These are phyloP conservation scores for Potentilla sterilis DNA, from an alignment of 306 rosid genomes.

Conservation along the genomic window DNA sequence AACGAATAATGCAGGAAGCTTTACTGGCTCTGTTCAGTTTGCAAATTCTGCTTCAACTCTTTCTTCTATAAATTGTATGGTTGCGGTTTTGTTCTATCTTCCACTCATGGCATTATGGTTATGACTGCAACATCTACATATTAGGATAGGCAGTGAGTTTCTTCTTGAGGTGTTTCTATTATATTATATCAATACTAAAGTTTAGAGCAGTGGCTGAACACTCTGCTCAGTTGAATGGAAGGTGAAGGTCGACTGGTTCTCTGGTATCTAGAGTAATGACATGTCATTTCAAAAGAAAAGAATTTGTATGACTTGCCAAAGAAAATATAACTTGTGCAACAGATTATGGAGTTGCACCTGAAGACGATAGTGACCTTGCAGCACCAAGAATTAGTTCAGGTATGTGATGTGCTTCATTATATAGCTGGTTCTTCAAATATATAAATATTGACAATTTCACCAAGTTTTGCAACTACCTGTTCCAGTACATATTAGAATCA, in stretches of 20 bases:
- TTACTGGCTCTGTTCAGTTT: conserved; percentile 88
- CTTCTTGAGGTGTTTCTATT: conserved; percentile 37
- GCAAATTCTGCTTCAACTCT: conserved; percentile 51
- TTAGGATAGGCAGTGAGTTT: conserved; percentile 33
- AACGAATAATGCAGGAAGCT: conserved; percentile 64
- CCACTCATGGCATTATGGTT: conserved; percentile 41
- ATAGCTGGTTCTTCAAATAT: conserved; percentile 23
- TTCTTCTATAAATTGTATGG: conserved; percentile 34
- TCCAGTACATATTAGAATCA: neutral
- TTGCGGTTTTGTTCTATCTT: conserved; percentile 40
- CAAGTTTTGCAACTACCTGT: neutral
- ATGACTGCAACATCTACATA: conserved; percentile 26
- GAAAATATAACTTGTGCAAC: conserved; percentile 13
- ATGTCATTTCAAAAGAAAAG: conserved; percentile 21
- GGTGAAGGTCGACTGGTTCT: conserved; percentile 31
- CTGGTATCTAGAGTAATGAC: conserved; percentile 40
- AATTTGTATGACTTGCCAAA: neutral
- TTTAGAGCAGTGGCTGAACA: conserved; percentile 23
- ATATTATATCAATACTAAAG: conserved; percentile 28
- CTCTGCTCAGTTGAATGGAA: conserved; percentile 35
- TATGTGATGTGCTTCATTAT: conserved; percentile 29
- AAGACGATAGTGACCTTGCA: conserved; percentile 34
- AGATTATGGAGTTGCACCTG: conserved; percentile 37
- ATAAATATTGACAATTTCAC: conserved; percentile 14
- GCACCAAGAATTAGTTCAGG: conserved; percentile 45